Evolutionary conservation across 371 early-diverging fungal genomes (phyloP).

Genomic region (Lichtheimia hyalospora): DNA sequence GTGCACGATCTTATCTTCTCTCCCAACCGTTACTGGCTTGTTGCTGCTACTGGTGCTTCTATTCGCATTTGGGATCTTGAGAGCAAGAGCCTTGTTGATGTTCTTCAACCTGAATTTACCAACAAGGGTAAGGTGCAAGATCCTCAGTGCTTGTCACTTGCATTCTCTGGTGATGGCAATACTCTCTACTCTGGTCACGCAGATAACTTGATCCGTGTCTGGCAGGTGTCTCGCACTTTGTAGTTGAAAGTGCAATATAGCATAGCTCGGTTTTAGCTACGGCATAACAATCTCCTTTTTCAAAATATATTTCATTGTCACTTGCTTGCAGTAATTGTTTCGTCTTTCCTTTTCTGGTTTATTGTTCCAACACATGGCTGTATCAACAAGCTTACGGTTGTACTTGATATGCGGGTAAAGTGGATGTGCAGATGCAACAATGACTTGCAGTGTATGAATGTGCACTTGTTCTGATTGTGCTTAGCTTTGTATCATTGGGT

Average conservation of each 20-base stretch:
- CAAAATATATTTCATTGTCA: too few relatives aligned
- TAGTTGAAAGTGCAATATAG: conserved; percentile 12
- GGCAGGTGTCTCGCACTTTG: conserved; percentile 78
- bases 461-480: too few relatives aligned
- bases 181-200: conserved; percentile 98
- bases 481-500: conserved; percentile 43
- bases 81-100: conserved; percentile 94
- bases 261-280: too few relatives aligned
- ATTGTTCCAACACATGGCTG: too few relatives aligned
- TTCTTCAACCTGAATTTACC: conserved; percentile 88
- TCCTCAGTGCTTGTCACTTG: conserved; percentile 88
- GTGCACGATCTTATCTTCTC: conserved; percentile 98
- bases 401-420: conserved; percentile 13
- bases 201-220: conserved; percentile 93
- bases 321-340: background rate
- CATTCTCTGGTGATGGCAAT: conserved; percentile 97
- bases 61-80: conserved; percentile 99
- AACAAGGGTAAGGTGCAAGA: conserved; percentile 73
- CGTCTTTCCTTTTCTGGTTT: background rate
- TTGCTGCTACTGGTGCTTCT: conserved; percentile 94
- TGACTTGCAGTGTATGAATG: background rate
- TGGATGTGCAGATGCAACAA: background rate
- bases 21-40: conserved; percentile 99
- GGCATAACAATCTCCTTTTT: too few relatives aligned
- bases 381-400: conserved; percentile 6